Conservation (phyloP, 192 early-diverging fungal species). For the Coemansia sp. region DNA sequence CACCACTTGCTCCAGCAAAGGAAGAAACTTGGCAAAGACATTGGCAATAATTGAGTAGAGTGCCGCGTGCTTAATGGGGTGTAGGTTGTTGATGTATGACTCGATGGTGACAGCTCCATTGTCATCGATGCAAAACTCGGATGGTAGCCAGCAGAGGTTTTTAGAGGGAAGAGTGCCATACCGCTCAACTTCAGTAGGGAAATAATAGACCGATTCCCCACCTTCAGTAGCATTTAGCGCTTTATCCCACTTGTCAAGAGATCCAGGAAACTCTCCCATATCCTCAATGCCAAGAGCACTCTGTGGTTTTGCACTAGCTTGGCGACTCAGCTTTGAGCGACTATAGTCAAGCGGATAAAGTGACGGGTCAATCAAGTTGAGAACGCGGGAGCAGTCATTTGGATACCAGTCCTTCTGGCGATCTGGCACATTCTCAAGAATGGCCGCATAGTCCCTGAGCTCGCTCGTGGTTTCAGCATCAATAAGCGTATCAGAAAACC, state of each 20-base stretch:
- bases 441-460: not conserved
- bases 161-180: not conserved
- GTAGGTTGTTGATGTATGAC: conserved; percentile 77
- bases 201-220: not conserved
- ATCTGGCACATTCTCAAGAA: not conserved
- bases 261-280: conserved; percentile 25
- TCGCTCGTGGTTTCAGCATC: conserved; percentile 9
- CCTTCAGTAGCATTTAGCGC: not conserved
- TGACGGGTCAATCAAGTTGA: conserved; percentile 56
- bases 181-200: not conserved
- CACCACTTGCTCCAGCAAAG: conserved; percentile 62
- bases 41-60: conserved; percentile 55
- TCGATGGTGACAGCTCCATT: conserved; percentile 48
- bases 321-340: conserved; percentile 9
- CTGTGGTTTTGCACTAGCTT: conserved; percentile 15
- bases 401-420: conserved; percentile 42
- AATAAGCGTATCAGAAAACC: conserved; percentile 39
- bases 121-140: conserved; percentile 57
- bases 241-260: conserved; percentile 9
- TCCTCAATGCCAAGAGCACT: conserved; percentile 13
- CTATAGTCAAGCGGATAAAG: conserved; percentile 48
- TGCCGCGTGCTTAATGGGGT: conserved; percentile 52
- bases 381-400: conserved; percentile 47
- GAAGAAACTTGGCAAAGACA: conserved; percentile 57
- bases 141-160: conserved; percentile 60